A percentile compares a stretch with the other conserved stretches of the same genome.
Evolutionary conservation across 2,329 filamentous ascomycete species (phyloP).

Genomic region (Calonectria pteridis): DNA sequence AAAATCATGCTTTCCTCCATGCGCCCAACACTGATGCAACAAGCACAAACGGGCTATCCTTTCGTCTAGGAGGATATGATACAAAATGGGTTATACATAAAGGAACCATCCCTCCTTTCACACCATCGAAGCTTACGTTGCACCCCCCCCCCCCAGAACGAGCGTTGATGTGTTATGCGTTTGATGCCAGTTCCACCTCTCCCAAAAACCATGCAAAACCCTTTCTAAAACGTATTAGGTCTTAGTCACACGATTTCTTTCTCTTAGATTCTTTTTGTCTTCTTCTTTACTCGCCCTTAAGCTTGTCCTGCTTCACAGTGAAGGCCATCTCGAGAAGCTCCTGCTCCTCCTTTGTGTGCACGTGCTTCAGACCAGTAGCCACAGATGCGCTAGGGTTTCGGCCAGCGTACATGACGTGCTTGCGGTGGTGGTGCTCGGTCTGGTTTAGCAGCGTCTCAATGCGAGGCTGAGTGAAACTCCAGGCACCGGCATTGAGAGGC

Average conservation of each 20-base stretch:
- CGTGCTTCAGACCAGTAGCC: conserved; percentile 90
- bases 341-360: conserved; percentile 92
- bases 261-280: background rate
- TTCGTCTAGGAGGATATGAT: conserved; percentile 50
- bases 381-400: conserved; percentile 94
- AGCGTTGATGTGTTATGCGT: conserved; percentile 29
- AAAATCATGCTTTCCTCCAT: conserved; percentile 42
- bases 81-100: conserved; percentile 49
- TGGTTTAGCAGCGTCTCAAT: conserved; percentile 97
- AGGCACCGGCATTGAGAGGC: conserved; percentile 95
- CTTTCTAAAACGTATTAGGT: conserved; percentile 19
- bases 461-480: conserved; percentile 96
- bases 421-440: conserved; percentile 91
- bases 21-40: conserved; percentile 40
- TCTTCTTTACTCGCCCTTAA: conserved; percentile 71
- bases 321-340: conserved; percentile 79
- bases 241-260: background rate
- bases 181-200: conserved; percentile 29
- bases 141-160: conserved; percentile 41
- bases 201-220: conserved; percentile 18
- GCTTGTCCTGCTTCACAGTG: conserved; percentile 74
- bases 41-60: conserved; percentile 40
- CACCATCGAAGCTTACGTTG: conserved; percentile 37
- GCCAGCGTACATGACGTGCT: conserved; percentile 97
- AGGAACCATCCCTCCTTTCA: conserved; percentile 37